Percentiles rank a stretch among this genome's conserved stretches.
Conservation (phyloP, 768 basidiomycete species). For the Podaxis sp. region DNA sequence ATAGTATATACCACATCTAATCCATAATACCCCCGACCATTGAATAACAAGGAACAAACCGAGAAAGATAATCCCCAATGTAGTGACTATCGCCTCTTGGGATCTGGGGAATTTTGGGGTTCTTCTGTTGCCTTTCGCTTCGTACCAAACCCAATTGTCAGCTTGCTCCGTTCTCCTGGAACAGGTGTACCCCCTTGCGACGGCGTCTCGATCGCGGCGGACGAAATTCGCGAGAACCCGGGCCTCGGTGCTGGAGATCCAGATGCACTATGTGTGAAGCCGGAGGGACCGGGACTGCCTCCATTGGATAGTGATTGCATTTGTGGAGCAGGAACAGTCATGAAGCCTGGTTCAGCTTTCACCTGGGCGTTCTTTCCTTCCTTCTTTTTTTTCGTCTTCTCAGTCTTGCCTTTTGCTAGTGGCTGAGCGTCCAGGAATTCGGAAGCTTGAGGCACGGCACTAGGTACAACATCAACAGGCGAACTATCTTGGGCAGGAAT, state of each 20-base stretch:
- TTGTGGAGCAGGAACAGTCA: slow-evolving; percentile 67
- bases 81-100: slow-evolving; percentile 49
- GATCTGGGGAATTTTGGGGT: slow-evolving; percentile 60
- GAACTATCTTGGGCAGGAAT: slow-evolving; percentile 1
- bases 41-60: not conserved
- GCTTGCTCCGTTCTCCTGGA: slow-evolving; percentile 66
- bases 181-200: slow-evolving; percentile 57
- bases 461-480: slow-evolving; percentile 29
- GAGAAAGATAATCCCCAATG: slow-evolving; percentile 2
- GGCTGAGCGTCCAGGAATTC: slow-evolving; percentile 83
- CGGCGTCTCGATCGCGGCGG: slow-evolving; percentile 50
- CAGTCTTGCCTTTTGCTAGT: slow-evolving; percentile 80
- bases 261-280: slow-evolving; percentile 30
- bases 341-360: slow-evolving; percentile 57
- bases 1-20: slow-evolving; percentile 8
- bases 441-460: slow-evolving; percentile 83
- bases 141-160: slow-evolving; percentile 72
- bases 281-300: slow-evolving; percentile 45
- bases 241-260: slow-evolving; percentile 69
- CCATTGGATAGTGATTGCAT: slow-evolving; percentile 40
- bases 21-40: slow-evolving; percentile 2
- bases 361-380: slow-evolving; percentile 57
- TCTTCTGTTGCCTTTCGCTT: slow-evolving; percentile 84
- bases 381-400: slow-evolving; percentile 82
- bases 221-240: slow-evolving; percentile 76